A percentile compares a stretch with the other conserved stretches of the same genome.
phyloP scores from a whole-genome alignment of 805 yeast species.

The Nakazawaea siamensis region DNA sequence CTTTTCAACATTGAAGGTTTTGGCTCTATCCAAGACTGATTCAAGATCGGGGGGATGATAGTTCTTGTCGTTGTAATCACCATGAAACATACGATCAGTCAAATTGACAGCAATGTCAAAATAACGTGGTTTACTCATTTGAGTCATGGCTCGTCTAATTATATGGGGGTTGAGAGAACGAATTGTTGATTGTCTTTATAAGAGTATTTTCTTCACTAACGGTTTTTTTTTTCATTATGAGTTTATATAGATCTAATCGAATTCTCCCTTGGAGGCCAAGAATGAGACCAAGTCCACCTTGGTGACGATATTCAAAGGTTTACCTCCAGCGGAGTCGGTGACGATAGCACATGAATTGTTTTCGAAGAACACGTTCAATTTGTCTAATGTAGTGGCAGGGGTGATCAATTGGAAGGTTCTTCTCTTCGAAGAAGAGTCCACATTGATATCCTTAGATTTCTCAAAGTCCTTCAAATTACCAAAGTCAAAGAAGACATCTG shows the following conservation, averaged over 20 bases:
- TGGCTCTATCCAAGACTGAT: conserved; percentile 60
- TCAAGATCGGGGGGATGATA: conserved; percentile 62
- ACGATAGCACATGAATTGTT: conserved; percentile 79
- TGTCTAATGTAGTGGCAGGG: conserved; percentile 53
- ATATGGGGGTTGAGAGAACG: neutral
- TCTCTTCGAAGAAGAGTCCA: conserved; percentile 47
- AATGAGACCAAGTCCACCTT: conserved; percentile 72
- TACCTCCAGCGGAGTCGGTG: conserved; percentile 56
- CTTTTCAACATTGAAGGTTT: conserved; percentile 50
- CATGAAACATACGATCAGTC: conserved; percentile 84
- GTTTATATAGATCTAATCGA: too few species aligned
- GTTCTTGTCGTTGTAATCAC: conserved; percentile 62
- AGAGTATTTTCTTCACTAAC: too few species aligned
- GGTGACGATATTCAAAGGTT: conserved; percentile 78
- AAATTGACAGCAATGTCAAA: conserved; percentile 46
- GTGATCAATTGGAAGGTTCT: conserved; percentile 63
- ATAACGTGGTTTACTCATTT: conserved; percentile 2
- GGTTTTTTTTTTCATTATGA: too few species aligned
- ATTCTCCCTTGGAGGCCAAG: conserved; percentile 23
- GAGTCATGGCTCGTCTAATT: too few species aligned
- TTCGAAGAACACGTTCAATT: conserved; percentile 74
- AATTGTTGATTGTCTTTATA: neutral
- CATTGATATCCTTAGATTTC: conserved; percentile 53
- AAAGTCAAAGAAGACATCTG: conserved; percentile 65
- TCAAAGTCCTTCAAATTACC: conserved; percentile 61